A percentile compares a stretch with the other conserved stretches of the same genome.
These are phyloP conservation scores for Hypoxylon sp. DNA, from an alignment of 2,329 filamentous ascomycete genomes.

Conservation along the genomic window DNA sequence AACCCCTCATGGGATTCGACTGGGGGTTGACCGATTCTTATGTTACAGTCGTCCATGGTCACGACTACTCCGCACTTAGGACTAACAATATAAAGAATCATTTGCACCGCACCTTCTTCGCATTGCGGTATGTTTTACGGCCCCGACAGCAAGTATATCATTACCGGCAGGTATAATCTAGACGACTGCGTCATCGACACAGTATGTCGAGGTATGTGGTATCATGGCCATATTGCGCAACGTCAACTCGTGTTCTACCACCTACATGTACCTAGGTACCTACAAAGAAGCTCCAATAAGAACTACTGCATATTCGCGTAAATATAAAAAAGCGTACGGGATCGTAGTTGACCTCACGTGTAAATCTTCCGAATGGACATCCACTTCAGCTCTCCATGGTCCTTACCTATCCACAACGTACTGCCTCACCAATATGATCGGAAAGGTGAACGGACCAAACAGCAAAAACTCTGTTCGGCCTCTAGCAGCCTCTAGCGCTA, in stretches of 20 bases:
- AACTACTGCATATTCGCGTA: neutral
- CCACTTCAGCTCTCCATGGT: neutral
- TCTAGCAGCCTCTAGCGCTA: no score
- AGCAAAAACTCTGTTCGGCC: no score
- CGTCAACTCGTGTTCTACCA: neutral
- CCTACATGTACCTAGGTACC: neutral
- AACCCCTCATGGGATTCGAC: neutral
- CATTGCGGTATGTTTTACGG: neutral
- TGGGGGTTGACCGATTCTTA: neutral
- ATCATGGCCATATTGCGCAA: neutral
- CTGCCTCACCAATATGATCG: neutral
- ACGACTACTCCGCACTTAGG: conserved; percentile 1
- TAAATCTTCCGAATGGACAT: neutral
- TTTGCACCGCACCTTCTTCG: conserved; percentile 4
- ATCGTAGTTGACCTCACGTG: neutral
- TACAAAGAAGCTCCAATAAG: neutral
- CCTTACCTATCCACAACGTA: neutral
- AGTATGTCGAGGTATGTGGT: neutral
- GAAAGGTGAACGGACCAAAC: no score
- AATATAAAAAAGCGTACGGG: conserved; percentile 8
- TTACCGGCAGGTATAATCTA: neutral
- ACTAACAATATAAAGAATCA: neutral
- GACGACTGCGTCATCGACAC: neutral
- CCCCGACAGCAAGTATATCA: neutral
- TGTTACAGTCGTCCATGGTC: conserved; percentile 1